Percentiles rank a stretch among this genome's conserved stretches.
Evolutionary conservation across 116 monocot genomes (phyloP).

Genomic region (Iris pallida): DNA sequence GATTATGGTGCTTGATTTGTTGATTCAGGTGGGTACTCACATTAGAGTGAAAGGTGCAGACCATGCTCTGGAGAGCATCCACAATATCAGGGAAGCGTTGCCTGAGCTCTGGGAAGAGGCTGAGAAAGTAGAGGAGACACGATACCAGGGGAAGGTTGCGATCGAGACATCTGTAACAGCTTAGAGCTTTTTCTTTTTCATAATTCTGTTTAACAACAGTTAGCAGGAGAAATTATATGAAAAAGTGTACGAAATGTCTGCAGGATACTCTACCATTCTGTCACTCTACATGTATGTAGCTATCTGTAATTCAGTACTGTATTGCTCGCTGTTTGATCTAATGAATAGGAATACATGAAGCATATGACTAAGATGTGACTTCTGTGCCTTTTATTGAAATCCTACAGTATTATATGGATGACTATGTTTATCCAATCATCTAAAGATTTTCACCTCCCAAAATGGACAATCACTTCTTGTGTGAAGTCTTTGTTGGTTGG

Average conservation of each 20-base stretch:
- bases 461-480: too few species aligned
- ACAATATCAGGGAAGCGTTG: conserved; percentile 74
- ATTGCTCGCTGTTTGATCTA: too few species aligned
- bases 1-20: background rate
- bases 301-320: background rate
- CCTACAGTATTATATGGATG: too few species aligned
- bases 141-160: conserved; percentile 44
- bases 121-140: conserved; percentile 31
- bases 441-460: too few species aligned
- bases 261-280: background rate
- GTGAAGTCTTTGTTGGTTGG: too few species aligned
- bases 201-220: background rate
- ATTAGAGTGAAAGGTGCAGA: conserved; percentile 62
- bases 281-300: background rate
- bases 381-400: too few species aligned
- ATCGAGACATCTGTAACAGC: conserved; percentile 75
- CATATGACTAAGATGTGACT: too few species aligned
- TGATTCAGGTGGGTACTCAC: conserved; percentile 57
- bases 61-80: conserved; percentile 68
- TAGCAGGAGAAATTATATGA: background rate
- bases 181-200: conserved; percentile 11
- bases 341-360: too few species aligned
- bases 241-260: background rate
- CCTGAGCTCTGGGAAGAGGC: conserved; percentile 76
- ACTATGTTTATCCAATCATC: too few species aligned